Percentiles rank a stretch among this genome's conserved stretches.
Conservation (phyloP, 2,329 filamentous ascomycete genomes). For the Sarocladium kiliense region DNA sequence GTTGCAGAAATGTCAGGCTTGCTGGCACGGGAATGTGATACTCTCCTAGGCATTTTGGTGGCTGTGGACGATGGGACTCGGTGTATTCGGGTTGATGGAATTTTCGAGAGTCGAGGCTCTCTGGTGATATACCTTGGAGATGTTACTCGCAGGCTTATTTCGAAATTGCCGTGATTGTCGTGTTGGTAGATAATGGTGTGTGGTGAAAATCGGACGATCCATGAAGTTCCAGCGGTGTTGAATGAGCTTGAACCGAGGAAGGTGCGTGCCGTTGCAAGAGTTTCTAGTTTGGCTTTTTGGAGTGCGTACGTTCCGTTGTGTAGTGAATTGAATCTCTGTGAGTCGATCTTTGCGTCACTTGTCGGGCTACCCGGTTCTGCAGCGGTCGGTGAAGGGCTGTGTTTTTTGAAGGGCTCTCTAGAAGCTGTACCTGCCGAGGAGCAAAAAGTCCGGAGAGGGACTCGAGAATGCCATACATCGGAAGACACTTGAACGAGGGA, state of each 20-base stretch:
- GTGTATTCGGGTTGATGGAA: too few relatives aligned
- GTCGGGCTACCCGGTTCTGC: too few relatives aligned
- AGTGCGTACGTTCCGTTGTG: too few relatives aligned
- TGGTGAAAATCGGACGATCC: too few relatives aligned
- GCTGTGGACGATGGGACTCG: too few relatives aligned
- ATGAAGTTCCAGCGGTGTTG: not conserved
- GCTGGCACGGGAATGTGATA: not conserved
- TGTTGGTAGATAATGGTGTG: too few relatives aligned
- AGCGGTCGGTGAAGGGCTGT: not conserved
- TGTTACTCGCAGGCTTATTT: too few relatives aligned
- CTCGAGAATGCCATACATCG: slow-evolving; percentile 1
- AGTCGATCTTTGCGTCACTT: not conserved
- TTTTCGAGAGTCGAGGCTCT: too few relatives aligned
- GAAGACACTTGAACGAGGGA: not conserved
- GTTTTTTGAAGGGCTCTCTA: not conserved
- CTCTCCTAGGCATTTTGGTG: slow-evolving; percentile 6
- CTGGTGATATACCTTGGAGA: too few relatives aligned
- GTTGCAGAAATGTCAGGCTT: slow-evolving; percentile 3
- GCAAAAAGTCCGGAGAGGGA: slow-evolving; percentile 8
- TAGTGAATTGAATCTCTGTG: not conserved
- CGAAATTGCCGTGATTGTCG: too few relatives aligned
- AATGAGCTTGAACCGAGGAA: not conserved
- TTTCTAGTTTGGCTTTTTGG: not conserved
- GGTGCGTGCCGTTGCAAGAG: not conserved
- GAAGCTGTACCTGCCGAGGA: not conserved